These are phyloP conservation scores for Peribolospora kevripleyi DNA, from an alignment of 768 basidiomycete species.

Conservation along the genomic window DNA sequence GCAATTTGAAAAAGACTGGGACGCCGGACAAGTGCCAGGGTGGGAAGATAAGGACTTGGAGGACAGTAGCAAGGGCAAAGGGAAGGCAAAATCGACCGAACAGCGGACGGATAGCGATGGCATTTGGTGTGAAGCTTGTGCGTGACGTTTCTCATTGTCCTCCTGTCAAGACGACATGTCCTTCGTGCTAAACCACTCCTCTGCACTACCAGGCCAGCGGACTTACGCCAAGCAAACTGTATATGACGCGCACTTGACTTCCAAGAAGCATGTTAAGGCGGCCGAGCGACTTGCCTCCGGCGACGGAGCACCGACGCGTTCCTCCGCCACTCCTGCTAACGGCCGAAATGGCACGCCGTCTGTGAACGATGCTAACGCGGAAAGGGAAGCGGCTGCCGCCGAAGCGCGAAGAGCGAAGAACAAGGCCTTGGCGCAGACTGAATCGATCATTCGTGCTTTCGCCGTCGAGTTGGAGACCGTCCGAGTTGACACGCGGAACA, in stretches of 20 bases:
- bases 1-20: conserved; percentile 63
- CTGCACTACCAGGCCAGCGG: conserved; percentile 48
- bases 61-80: conserved; percentile 22
- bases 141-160: conserved; percentile 2
- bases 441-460: neutral
- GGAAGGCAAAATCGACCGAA: conserved; percentile 14
- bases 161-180: neutral
- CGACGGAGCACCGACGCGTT: neutral
- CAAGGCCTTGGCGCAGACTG: neutral
- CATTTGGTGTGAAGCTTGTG: conserved; percentile 44
- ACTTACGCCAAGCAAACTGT: conserved; percentile 91
- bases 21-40: conserved; percentile 40
- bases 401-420: no score
- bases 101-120: conserved; percentile 26
- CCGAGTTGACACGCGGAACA: conserved; percentile 73
- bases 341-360: conserved; percentile 7
- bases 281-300: conserved; percentile 30
- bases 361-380: no score
- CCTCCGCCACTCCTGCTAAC: neutral
- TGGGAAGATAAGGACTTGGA: conserved; percentile 37
- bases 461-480: conserved; percentile 30
- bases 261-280: conserved; percentile 88
- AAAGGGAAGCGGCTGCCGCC: neutral
- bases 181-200: neutral
- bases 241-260: conserved; percentile 81